Base-by-base conservation (phyloP, 805 yeast genomes). In the Yarrowia sp. region DNA sequence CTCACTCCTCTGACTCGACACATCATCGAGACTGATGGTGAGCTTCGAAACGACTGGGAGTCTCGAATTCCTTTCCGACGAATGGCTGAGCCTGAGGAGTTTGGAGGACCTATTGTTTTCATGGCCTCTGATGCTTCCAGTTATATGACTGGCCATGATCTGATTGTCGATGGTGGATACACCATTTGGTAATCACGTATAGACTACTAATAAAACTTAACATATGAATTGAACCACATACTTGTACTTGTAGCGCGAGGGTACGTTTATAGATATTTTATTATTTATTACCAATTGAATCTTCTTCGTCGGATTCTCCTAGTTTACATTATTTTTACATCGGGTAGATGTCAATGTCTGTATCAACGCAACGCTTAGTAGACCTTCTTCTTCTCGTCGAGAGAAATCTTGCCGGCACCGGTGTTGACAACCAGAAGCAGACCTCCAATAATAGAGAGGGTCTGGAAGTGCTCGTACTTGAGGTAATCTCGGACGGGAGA, bases 381-480 rank as follows among this genome's bases (percentile, higher is more conserved):
- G 66, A 90, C 86, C 81, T 93, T 93, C 81, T 93, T 92, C 87
- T 95, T 93, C 76, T 92, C 98, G 74, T 93, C 99, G 66, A 93
- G 79, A 32, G 96, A 89, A 69, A 93, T 81, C 71, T 89, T 92
- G 60, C 99, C 99, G 35, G 98, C 98, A 68, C 99, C 99, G 3
- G 97, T 90, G 78, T 89, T 91, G 66, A 90, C 97, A 67, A 95
- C 90, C 69, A 95, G 80, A 67, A 93, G 78, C 68, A 93, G 83
- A 1, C 98, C 99, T 66, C 99, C 99, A 60, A 93, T 92, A 74
- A 93, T 93, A 66, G 96, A 88, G 74, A 93, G 81, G 43, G 96
- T 91, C 79, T 95, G 99, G 83, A 89, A 93, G 76, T 89, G 90
- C 77, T 92, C 98, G 76, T 92, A 95, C 76, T 89, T 89, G 75